Percentiles rank a stretch among this genome's conserved stretches.
phyloP scores from a whole-genome alignment of 768 basidiomycete genomes.

The Lentinula sp. region DNA sequence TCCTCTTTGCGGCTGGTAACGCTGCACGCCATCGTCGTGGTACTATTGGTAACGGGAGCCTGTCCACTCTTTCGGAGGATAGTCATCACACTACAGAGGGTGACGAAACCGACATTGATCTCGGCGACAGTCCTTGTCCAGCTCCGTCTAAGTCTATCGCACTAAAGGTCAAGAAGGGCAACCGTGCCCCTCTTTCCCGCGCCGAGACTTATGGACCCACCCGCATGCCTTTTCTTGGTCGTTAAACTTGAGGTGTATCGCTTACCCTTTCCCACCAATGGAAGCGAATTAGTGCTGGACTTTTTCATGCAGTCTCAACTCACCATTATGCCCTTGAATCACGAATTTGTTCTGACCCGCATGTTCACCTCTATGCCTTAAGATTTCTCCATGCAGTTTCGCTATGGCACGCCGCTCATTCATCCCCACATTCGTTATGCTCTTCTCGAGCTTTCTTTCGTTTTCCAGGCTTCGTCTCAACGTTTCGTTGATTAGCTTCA shows the following conservation, averaged over 20 bases:
- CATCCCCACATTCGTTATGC: conserved; percentile 15
- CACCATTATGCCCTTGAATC: not conserved
- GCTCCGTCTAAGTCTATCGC: conserved; percentile 56
- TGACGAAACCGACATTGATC: conserved; percentile 72
- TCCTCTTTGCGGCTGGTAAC: conserved; percentile 64
- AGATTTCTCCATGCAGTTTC: conserved; percentile 12
- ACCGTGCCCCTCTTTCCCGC: conserved; percentile 35
- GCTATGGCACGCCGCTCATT: conserved; percentile 19
- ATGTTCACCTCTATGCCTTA: not conserved
- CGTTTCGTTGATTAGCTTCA: not conserved
- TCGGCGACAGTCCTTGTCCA: conserved; percentile 87
- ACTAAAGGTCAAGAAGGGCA: conserved; percentile 51
- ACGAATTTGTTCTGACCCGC: conserved; percentile 5
- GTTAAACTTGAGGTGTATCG: not conserved
- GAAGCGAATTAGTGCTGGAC: not conserved
- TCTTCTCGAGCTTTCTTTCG: conserved; percentile 6
- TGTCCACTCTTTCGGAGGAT: conserved; percentile 66
- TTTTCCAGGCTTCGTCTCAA: not conserved
- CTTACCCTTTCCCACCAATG: too few relatives aligned
- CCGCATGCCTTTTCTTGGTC: conserved; percentile 33
- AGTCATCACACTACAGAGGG: conserved; percentile 52
- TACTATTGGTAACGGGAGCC: conserved; percentile 24
- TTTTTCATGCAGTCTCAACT: not conserved
- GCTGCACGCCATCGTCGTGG: conserved; percentile 62
- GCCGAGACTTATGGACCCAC: conserved; percentile 68